phyloP scores from a whole-genome alignment of 306 rosid species.

The Trichosanthes cucumerina region DNA sequence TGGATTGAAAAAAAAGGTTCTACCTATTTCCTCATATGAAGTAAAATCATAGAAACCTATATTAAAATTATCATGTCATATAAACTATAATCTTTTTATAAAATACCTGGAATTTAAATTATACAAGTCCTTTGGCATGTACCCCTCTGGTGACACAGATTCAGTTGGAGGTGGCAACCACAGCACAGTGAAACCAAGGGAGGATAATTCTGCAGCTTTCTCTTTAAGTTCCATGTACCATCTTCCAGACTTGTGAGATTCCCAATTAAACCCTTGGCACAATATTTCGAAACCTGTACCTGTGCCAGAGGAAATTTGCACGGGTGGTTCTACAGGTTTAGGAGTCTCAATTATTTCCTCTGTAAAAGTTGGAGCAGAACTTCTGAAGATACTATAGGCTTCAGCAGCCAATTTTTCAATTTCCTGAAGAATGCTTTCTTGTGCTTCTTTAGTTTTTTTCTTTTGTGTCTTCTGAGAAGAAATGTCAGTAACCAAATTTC shows the following conservation, averaged over 20 bases:
- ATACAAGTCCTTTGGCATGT: slow-evolving; percentile 92
- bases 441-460: slow-evolving; percentile 63
- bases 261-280: slow-evolving; percentile 99
- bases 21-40: not conserved
- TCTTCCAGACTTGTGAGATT: slow-evolving; percentile 81
- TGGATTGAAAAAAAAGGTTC: not conserved
- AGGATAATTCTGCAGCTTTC: slow-evolving; percentile 52
- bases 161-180: slow-evolving; percentile 99
- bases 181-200: slow-evolving; percentile 75
- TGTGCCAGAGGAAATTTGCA: slow-evolving; percentile 43
- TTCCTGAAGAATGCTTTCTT: slow-evolving; percentile 78
- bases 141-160: slow-evolving; percentile 90
- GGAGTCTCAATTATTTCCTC: slow-evolving; percentile 38
- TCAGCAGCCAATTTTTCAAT: slow-evolving; percentile 92
- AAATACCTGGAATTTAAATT: slow-evolving; percentile 75
- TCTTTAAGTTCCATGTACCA: slow-evolving; percentile 83
- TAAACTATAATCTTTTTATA: not conserved
- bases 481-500: slow-evolving; percentile 62
- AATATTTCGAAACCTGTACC: slow-evolving; percentile 84
- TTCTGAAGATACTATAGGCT: slow-evolving; percentile 83
- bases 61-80: not conserved
- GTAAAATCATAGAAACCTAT: not conserved
- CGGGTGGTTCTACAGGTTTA: slow-evolving; percentile 13
- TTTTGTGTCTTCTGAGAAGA: slow-evolving; percentile 45
- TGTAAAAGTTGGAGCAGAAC: slow-evolving; percentile 43